Conservation (phyloP, 108 stramenopile genomes). For the Nitzschia sp. region DNA sequence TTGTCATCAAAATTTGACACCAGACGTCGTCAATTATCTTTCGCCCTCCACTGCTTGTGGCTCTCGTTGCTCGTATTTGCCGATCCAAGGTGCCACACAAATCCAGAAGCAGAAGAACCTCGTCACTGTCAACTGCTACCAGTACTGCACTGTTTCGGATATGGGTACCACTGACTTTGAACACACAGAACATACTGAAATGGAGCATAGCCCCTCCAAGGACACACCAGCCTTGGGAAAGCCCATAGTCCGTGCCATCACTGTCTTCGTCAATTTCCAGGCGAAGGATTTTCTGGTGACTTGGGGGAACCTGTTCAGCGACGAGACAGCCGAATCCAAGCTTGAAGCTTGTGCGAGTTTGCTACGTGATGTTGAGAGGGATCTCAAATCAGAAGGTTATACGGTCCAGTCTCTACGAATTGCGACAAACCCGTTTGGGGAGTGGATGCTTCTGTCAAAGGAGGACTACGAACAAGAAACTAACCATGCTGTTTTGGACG, state of each 20-base stretch:
- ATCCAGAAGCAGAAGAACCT: too few relatives aligned
- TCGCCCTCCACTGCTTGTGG: too few relatives aligned
- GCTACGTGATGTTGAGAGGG: slow-evolving; percentile 9
- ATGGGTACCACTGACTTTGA: too few relatives aligned
- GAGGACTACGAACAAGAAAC: neutral
- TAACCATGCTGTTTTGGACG: neutral
- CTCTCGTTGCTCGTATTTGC: too few relatives aligned
- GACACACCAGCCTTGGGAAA: neutral
- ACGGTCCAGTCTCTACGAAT: slow-evolving; percentile 79
- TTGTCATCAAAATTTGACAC: too few relatives aligned
- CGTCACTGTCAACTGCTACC: too few relatives aligned
- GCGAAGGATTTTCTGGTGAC: slow-evolving; percentile 36
- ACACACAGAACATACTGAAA: too few relatives aligned
- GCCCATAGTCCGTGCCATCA: slow-evolving; percentile 52
- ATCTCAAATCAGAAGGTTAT: slow-evolving; percentile 47
- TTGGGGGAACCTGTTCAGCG: slow-evolving; percentile 1
- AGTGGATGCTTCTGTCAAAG: slow-evolving; percentile 48
- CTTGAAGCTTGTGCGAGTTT: slow-evolving; percentile 5
- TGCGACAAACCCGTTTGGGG: slow-evolving; percentile 85
- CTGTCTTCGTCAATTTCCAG: slow-evolving; percentile 42
- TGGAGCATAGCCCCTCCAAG: too few relatives aligned
- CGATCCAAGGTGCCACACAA: too few relatives aligned
- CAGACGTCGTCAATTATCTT: too few relatives aligned
- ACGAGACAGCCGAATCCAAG: slow-evolving; percentile 7
- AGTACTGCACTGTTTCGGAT: too few relatives aligned